Base-by-base conservation (phyloP, 2,329 filamentous ascomycete species). In the Cladorrhinum sp. region DNA sequence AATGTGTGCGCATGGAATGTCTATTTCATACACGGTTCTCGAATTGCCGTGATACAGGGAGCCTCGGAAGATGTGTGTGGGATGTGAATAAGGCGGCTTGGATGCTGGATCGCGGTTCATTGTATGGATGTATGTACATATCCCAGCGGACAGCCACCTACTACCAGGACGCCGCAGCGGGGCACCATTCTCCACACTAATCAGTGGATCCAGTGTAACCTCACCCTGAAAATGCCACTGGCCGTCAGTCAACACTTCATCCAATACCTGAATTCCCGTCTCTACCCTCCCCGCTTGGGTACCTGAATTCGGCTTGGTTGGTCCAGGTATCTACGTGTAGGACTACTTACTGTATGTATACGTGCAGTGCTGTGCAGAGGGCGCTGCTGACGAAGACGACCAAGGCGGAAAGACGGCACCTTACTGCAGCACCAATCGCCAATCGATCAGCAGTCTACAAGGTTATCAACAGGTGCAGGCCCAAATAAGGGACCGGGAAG, bases 1-100 rank as follows among this genome's bases (percentile, higher is more conserved):
- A 57, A 55, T 58, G 56, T 32, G 50, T 13, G 59, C 45, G 55
- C 64, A 65, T 65, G 59, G 52, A 55, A 29, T 58, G 36, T 36
- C 18, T 48, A n/a, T 20, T 45, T n/a, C n/a, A 22, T 5, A 45
- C 2, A 12, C 16, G 16, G 41, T 22, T 45, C n/a, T 45, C 41
- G 41, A 18, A 10, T 18, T 22, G 12, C 36, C 10, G 36, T 41
- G 10, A 13, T 13, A 12, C 51, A 22, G 24, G 51, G 51, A 22
- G 13, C 12, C 18, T 36, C 7, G 8, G 29, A 13, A 25, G 38
- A 45, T 50, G 24, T 27, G 24, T 50, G 20, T 29, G 32, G 32
- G 16, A 36, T 36, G 32, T 36, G 32, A 36, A n/a, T n/a, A n/a
- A n/a, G n/a, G n/a, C n/a, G n/a, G n/a, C n/a, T n/a, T n/a, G n/a